Conservation (phyloP, 371 early-diverging fungal genomes). For the Chytridium lagenaria region DNA sequence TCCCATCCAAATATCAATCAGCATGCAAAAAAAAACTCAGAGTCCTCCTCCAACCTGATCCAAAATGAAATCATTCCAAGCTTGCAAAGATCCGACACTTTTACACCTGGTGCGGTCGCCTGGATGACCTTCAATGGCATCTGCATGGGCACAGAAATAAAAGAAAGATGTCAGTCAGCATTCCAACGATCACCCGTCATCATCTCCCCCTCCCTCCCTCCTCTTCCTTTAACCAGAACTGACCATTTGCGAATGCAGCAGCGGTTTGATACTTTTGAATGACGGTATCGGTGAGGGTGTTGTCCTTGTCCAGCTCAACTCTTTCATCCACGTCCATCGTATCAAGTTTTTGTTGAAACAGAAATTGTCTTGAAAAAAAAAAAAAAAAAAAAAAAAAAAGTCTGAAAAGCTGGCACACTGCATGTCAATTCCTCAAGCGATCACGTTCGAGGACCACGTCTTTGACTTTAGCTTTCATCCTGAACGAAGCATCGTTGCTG, state of each 20-base stretch:
- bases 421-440: background rate
- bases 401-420: background rate
- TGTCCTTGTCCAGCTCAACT: slow-evolving; percentile 53
- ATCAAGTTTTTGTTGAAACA: background rate
- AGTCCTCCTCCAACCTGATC: slow-evolving; percentile 46
- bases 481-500: slow-evolving; percentile 66
- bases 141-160: slow-evolving; percentile 17
- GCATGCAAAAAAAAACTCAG: slow-evolving; percentile 3
- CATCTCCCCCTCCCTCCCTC: background rate
- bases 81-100: slow-evolving; percentile 77
- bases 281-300: slow-evolving; percentile 65
- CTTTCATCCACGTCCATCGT: slow-evolving; percentile 7
- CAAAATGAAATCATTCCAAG: slow-evolving; percentile 75
- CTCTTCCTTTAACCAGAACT: background rate
- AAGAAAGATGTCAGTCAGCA: background rate
- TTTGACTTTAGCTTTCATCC: slow-evolving; percentile 83
- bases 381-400: slow-evolving; percentile 19
- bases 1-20: background rate
- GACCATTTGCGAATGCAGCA: slow-evolving; percentile 81
- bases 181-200: background rate
- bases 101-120: slow-evolving; percentile 54
- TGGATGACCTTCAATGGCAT: slow-evolving; percentile 31
- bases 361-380: too few species aligned
- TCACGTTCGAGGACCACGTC: slow-evolving; percentile 46
- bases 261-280: slow-evolving; percentile 83